A percentile compares a stretch with the other conserved stretches of the same genome.
Evolutionary conservation across 2,329 filamentous ascomycete species (phyloP).

Genomic region (Epichloe bromicola): DNA sequence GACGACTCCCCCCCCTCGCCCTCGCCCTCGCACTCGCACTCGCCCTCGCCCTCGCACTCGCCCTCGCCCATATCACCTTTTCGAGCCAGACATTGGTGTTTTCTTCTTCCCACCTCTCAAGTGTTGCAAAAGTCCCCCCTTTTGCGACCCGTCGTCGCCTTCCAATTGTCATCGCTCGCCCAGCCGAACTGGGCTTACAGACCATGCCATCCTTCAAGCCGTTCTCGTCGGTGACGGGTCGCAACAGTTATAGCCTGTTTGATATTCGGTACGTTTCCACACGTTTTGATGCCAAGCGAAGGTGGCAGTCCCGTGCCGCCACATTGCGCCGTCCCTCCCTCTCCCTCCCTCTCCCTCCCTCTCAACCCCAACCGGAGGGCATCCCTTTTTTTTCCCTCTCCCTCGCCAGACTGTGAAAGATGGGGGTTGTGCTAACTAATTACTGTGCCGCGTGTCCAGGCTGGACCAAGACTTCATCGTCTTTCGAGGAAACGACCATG

Average conservation of each 20-base stretch:
- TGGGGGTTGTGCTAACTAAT: background rate
- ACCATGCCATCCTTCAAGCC: constrained; percentile 45
- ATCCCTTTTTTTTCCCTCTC: background rate
- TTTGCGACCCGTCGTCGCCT: background rate
- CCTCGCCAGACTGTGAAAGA: background rate
- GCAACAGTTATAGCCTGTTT: constrained; percentile 40
- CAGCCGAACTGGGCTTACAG: background rate
- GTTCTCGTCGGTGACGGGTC: constrained; percentile 38
- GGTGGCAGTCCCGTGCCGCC: background rate
- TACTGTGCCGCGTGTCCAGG: constrained; percentile 26
- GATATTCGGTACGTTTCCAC: constrained; percentile 40
- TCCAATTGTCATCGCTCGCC: background rate
- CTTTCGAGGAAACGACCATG: constrained; percentile 61
- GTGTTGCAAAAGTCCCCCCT: background rate
- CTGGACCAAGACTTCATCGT: constrained; percentile 70
- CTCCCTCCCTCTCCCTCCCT: background rate
- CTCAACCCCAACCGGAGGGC: background rate
- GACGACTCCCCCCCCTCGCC: too few species aligned
- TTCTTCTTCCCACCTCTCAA: background rate
- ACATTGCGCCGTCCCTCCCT: background rate
- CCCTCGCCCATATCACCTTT: background rate
- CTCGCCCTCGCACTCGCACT: too few species aligned
- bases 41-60: too few species aligned
- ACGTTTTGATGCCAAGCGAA: background rate
- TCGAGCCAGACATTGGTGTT: background rate